These are phyloP conservation scores for Conringia planisiliqua DNA, from an alignment of 345 rosid species.

Conservation along the genomic window DNA sequence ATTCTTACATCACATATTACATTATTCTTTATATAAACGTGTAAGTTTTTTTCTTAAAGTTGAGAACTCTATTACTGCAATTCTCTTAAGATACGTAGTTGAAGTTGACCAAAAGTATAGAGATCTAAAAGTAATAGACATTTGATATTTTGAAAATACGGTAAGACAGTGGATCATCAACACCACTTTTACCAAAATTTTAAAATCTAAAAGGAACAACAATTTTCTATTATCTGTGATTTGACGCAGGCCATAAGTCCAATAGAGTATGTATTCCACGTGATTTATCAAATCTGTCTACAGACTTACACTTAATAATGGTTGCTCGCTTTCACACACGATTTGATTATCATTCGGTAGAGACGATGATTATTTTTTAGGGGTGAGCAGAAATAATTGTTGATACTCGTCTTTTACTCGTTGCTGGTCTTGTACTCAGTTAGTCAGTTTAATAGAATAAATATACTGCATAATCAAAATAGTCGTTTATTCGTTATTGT, in stretches of 20 bases:
- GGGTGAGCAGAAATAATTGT: too few species aligned
- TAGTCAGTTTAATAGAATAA: too few species aligned
- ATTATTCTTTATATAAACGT: background rate
- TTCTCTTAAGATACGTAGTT: background rate
- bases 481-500: too few species aligned
- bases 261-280: too few species aligned
- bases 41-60: background rate
- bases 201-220: background rate
- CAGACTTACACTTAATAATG: too few species aligned
- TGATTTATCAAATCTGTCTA: too few species aligned
- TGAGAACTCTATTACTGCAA: background rate
- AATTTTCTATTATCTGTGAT: background rate
- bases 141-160: background rate
- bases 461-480: too few species aligned
- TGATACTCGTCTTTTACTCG: too few species aligned
- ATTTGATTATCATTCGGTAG: too few species aligned
- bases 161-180: background rate
- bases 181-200: background rate
- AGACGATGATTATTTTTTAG: too few species aligned
- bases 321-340: too few species aligned
- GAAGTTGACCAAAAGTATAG: background rate
- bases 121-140: background rate
- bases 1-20: background rate
- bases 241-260: background rate
- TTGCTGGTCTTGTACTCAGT: too few species aligned